These are phyloP conservation scores for Solanum chilense DNA, from an alignment of 257 asterid species.

Conservation along the genomic window DNA sequence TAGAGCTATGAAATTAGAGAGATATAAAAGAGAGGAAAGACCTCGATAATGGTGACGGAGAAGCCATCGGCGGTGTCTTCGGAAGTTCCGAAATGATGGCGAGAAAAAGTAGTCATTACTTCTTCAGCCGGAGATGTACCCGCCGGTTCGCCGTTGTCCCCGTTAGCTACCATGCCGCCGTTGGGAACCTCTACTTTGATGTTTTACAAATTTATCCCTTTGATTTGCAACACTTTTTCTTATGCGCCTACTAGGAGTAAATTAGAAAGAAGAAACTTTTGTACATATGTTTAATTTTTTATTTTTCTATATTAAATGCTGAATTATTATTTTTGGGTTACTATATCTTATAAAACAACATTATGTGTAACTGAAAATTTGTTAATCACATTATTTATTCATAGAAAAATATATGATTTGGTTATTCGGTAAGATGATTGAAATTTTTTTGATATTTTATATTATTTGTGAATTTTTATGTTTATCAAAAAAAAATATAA, in stretches of 20 bases:
- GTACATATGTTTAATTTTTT: no score
- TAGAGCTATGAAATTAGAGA: not conserved
- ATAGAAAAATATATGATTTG: no score
- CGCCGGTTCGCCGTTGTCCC: not conserved
- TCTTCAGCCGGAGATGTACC: conserved; percentile 10
- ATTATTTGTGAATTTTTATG: no score
- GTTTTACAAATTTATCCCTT: not conserved
- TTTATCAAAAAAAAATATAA: no score
- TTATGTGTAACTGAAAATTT: not conserved
- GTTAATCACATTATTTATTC: not conserved
- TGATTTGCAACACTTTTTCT: not conserved
- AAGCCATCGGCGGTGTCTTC: conserved; percentile 22
- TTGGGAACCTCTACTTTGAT: not conserved
- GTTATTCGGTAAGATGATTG: no score
- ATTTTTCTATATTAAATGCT: not conserved
- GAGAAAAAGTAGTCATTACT: conserved; percentile 48
- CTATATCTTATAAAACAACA: no score
- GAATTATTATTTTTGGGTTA: no score
- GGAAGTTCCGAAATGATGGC: conserved; percentile 40
- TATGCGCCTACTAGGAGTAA: not conserved
- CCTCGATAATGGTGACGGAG: conserved; percentile 64
- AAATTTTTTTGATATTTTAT: no score
- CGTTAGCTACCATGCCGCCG: conserved; percentile 7
- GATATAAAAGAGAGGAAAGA: conserved; percentile 1
- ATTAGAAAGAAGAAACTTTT: not conserved